Conservation (phyloP, 2,329 filamentous ascomycete species). For the Balansia obtecta region DNA sequence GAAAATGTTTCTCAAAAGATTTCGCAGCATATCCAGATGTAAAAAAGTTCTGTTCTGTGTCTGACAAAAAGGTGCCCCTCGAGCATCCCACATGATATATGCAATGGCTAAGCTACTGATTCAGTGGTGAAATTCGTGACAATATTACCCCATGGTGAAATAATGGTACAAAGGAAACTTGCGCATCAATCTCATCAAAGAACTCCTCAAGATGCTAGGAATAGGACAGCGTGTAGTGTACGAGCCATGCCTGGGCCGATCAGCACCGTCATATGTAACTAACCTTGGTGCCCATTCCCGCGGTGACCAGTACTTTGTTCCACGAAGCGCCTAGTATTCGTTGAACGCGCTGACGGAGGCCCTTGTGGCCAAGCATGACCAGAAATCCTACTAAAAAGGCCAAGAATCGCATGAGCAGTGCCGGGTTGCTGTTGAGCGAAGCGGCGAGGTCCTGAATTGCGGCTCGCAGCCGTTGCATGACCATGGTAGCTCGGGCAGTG, state of each 20-base stretch:
- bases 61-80: neutral
- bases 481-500: slow-evolving; percentile 35
- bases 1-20: no score
- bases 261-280: slow-evolving; percentile 62
- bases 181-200: slow-evolving; percentile 8
- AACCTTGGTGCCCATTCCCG: slow-evolving; percentile 95
- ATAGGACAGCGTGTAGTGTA: slow-evolving; percentile 8
- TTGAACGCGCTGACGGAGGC: slow-evolving; percentile 62
- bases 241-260: slow-evolving; percentile 1
- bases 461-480: slow-evolving; percentile 38
- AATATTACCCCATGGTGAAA: neutral
- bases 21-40: no score
- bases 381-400: slow-evolving; percentile 72
- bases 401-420: slow-evolving; percentile 48
- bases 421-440: slow-evolving; percentile 43
- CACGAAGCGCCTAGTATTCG: slow-evolving; percentile 57
- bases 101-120: neutral
- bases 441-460: slow-evolving; percentile 38
- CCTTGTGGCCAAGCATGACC: slow-evolving; percentile 60
- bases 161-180: slow-evolving; percentile 1
- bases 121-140: neutral
- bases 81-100: neutral
- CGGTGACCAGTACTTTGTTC: slow-evolving; percentile 71
- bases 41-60: neutral
- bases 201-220: slow-evolving; percentile 19